Conservation (phyloP, 2,329 filamentous ascomycete genomes). For the Thelonectria blattea region DNA sequence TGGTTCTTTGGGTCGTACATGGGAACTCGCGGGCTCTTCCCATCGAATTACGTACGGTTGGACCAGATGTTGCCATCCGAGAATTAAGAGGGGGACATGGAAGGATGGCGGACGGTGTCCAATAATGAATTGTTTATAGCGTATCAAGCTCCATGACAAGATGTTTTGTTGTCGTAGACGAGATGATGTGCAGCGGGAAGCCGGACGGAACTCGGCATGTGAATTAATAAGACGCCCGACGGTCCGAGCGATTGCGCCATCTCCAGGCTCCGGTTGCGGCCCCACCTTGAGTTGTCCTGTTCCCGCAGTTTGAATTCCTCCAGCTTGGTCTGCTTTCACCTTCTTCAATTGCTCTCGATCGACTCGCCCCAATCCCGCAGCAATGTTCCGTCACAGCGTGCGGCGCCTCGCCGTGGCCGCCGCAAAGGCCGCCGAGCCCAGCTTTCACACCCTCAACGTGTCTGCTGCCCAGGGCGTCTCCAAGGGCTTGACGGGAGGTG, state of each 20-base stretch:
- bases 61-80: slow-evolving; percentile 37
- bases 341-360: slow-evolving; percentile 26
- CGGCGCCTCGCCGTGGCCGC: slow-evolving; percentile 69
- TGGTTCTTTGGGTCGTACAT: slow-evolving; percentile 91
- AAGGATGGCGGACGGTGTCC: too few relatives aligned
- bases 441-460: slow-evolving; percentile 71
- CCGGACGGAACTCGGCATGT: slow-evolving; percentile 33
- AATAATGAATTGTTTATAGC: too few relatives aligned
- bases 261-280: slow-evolving; percentile 37
- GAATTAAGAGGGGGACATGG: slow-evolving; percentile 3
- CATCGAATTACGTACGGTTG: slow-evolving; percentile 73
- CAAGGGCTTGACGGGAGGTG: slow-evolving; percentile 82
- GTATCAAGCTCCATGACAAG: neutral
- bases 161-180: neutral
- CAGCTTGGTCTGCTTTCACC: slow-evolving; percentile 17
- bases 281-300: slow-evolving; percentile 27
- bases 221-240: slow-evolving; percentile 28
- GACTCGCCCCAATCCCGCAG: slow-evolving; percentile 1
- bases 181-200: neutral
- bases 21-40: slow-evolving; percentile 79
- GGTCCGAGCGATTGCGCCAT: slow-evolving; percentile 39
- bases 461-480: slow-evolving; percentile 82
- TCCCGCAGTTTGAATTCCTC: slow-evolving; percentile 20
- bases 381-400: slow-evolving; percentile 73
- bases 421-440: slow-evolving; percentile 52